These are phyloP conservation scores for Zarea fungicola DNA, from an alignment of 2,329 filamentous ascomycete species.

Conservation along the genomic window DNA sequence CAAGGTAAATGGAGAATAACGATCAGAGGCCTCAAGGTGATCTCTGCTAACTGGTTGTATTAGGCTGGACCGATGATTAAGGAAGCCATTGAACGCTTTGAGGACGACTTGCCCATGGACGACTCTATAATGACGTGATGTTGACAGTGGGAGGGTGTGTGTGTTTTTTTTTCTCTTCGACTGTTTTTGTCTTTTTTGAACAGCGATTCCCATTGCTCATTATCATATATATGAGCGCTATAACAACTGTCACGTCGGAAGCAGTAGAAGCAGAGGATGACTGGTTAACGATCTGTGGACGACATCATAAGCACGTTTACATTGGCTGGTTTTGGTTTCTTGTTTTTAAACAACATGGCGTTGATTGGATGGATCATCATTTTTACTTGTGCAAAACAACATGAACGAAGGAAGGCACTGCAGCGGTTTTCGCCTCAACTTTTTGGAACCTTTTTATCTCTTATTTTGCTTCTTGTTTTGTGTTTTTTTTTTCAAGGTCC, in stretches of 20 bases:
- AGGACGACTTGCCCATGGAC: slow-evolving; percentile 69
- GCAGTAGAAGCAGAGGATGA: neutral
- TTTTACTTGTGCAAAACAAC: neutral
- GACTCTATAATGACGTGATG: slow-evolving; percentile 57
- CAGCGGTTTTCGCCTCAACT: neutral
- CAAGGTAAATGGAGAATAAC: no score
- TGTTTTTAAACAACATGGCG: no score
- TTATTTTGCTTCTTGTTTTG: neutral
- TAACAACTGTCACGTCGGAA: no score
- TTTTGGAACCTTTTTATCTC: slow-evolving; percentile 9
- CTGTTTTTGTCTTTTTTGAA: neutral
- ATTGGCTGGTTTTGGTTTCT: slow-evolving; percentile 4
- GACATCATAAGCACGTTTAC: slow-evolving; percentile 13
- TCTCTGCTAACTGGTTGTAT: neutral
- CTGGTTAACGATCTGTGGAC: slow-evolving; percentile 9
- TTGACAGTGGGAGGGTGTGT: slow-evolving; percentile 25
- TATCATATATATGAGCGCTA: neutral
- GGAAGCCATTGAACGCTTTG: slow-evolving; percentile 88
- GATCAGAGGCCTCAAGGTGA: no score
- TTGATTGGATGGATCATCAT: slow-evolving; percentile 3
- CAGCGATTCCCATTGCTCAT: neutral
- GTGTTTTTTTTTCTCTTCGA: slow-evolving; percentile 13
- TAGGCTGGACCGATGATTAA: slow-evolving; percentile 93
- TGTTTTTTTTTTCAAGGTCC: neutral
- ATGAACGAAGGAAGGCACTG: neutral